Evolutionary conservation across 1,284 basidiomycete species (phyloP).

Genomic region (Mixia osmundae): DNA sequence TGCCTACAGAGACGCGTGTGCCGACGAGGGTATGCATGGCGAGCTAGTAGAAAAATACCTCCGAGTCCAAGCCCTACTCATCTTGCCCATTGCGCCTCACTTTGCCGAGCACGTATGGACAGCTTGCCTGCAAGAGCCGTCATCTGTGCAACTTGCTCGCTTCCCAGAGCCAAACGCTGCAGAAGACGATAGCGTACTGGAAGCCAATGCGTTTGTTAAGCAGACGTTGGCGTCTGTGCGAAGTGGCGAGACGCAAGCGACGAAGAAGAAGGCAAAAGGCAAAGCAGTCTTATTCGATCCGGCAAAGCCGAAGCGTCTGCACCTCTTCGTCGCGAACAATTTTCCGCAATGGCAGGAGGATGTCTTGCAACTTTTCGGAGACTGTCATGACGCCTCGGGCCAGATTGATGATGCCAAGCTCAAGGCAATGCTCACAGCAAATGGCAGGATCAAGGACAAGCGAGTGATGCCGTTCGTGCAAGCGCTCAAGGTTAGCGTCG

Average conservation of each 20-base stretch:
- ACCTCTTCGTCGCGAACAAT: conserved; percentile 65
- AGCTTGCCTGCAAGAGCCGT: conserved; percentile 42
- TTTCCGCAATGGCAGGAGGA: conserved; percentile 89
- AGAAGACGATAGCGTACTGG: conserved; percentile 29
- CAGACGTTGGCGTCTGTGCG: conserved; percentile 67
- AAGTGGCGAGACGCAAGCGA: conserved; percentile 53
- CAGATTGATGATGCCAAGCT: conserved; percentile 67
- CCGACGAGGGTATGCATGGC: conserved; percentile 61
- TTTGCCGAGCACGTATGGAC: conserved; percentile 82
- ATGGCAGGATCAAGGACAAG: conserved; percentile 88
- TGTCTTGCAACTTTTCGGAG: conserved; percentile 51
- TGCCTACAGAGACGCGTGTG: conserved; percentile 81
- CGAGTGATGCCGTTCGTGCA: conserved; percentile 87
- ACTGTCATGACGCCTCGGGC: conserved; percentile 38
- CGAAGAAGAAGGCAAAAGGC: conserved; percentile 38
- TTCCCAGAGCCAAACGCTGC: conserved; percentile 39
- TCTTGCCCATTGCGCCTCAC: conserved; percentile 80
- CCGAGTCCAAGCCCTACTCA: conserved; percentile 48
- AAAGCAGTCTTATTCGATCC: conserved; percentile 40
- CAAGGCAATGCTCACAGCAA: conserved; percentile 39
- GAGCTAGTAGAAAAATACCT: conserved; percentile 60
- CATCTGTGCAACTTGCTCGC: conserved; percentile 54
- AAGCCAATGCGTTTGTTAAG: conserved; percentile 61
- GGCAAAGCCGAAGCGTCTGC: conserved; percentile 56
- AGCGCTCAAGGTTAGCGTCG: conserved; percentile 42